These are phyloP conservation scores for Curvularia spicifera DNA, from an alignment of 2,329 filamentous ascomycete genomes.

Conservation along the genomic window DNA sequence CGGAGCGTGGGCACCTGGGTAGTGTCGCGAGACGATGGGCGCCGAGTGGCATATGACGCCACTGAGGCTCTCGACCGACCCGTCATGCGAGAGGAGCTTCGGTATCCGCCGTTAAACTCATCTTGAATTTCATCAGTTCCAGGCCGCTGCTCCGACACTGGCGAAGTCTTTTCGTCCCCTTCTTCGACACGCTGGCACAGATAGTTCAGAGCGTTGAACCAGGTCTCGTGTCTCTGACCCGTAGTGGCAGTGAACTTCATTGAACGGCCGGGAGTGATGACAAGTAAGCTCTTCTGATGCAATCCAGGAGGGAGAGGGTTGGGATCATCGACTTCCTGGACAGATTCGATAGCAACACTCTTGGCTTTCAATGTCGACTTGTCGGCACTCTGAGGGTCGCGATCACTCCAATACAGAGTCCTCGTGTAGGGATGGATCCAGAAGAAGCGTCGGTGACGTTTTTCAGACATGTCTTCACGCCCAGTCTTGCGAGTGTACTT, in stretches of 20 bases:
- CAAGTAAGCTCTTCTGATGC: conserved; percentile 89
- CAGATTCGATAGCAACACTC: conserved; percentile 91
- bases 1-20: conserved; percentile 53
- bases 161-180: conserved; percentile 47
- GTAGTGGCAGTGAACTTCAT: conserved; percentile 96
- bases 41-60: conserved; percentile 77
- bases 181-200: conserved; percentile 75
- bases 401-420: conserved; percentile 95
- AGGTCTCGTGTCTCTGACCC: conserved; percentile 93
- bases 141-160: conserved; percentile 28
- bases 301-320: conserved; percentile 95
- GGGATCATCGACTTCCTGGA: conserved; percentile 89
- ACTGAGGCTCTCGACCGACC: conserved; percentile 65
- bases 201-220: conserved; percentile 97
- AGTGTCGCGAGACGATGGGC: conserved; percentile 47
- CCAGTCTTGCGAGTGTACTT: conserved; percentile 97
- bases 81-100: conserved; percentile 61
- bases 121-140: conserved; percentile 66
- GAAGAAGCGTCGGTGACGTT: conserved; percentile 93
- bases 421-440: conserved; percentile 98
- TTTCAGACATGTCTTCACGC: conserved; percentile 85
- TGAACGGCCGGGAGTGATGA: conserved; percentile 84
- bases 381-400: conserved; percentile 81
- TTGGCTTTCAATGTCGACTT: conserved; percentile 79
- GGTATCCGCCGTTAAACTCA: conserved; percentile 77